Conservation (phyloP, 768 basidiomycete genomes). For the Lyophyllum decastes region DNA sequence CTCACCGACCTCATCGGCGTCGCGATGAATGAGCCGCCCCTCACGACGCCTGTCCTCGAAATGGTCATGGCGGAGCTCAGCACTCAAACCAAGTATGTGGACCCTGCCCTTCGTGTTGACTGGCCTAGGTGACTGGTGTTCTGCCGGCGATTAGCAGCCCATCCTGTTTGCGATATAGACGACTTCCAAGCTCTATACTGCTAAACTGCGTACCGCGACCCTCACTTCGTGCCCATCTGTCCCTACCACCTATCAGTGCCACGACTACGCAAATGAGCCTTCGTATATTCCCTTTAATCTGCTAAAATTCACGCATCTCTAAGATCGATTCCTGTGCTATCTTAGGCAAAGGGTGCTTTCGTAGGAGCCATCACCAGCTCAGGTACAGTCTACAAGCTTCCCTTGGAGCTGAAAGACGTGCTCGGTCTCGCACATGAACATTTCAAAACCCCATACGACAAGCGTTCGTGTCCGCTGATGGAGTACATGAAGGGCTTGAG, state of each 20-base stretch:
- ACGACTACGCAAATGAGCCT: conserved; percentile 62
- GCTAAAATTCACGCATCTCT: background rate
- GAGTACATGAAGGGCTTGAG: conserved; percentile 54
- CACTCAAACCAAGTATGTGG: conserved; percentile 60
- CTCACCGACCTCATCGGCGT: conserved; percentile 57
- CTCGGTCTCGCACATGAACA: conserved; percentile 46
- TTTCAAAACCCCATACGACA: conserved; percentile 55
- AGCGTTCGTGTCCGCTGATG: conserved; percentile 48
- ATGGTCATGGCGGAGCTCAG: conserved; percentile 63
- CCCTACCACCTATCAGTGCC: conserved; percentile 82
- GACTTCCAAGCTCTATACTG: conserved; percentile 85
- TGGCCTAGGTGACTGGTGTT: background rate
- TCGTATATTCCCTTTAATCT: conserved; percentile 51
- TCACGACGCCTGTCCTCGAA: conserved; percentile 57
- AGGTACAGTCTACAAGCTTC: conserved; percentile 56
- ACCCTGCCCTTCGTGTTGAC: background rate
- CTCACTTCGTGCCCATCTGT: conserved; percentile 66
- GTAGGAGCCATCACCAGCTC: conserved; percentile 69
- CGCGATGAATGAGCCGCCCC: conserved; percentile 53
- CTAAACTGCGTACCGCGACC: conserved; percentile 69
- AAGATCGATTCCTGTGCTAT: background rate
- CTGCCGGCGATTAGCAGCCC: conserved; percentile 51
- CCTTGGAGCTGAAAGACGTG: conserved; percentile 65
- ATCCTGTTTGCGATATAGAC: conserved; percentile 81
- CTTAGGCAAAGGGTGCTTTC: conserved; percentile 68